Evolutionary conservation across 352 stramenopile genomes (phyloP).

Genomic region (Thraustochytrium striatum): DNA sequence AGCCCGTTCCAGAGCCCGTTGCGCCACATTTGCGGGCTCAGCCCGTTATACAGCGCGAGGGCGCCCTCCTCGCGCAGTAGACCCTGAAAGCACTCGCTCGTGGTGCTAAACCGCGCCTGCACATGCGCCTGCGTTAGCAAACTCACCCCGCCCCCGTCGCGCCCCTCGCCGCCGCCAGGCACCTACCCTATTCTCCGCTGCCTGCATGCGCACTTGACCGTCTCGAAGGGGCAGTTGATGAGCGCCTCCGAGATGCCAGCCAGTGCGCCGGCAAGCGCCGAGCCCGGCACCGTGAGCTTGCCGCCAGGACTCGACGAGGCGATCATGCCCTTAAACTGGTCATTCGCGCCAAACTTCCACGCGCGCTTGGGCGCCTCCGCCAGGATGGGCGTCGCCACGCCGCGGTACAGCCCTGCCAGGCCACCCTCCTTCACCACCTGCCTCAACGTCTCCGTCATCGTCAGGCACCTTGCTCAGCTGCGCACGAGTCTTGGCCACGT

Average conservation of each 20-base stretch:
- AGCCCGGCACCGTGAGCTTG: not conserved
- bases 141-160: not conserved
- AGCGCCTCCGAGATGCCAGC: slow-evolving; percentile 44
- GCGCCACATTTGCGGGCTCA: slow-evolving; percentile 36
- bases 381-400: slow-evolving; percentile 2
- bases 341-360: slow-evolving; percentile 44
- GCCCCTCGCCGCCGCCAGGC: too few relatives aligned
- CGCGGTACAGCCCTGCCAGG: slow-evolving; percentile 21
- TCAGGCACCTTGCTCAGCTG: slow-evolving; percentile 12
- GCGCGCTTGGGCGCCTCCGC: slow-evolving; percentile 36
- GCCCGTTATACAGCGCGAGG: slow-evolving; percentile 23
- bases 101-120: slow-evolving; percentile 46
- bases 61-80: slow-evolving; percentile 43
- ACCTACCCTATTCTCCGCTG: not conserved
- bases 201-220: slow-evolving; percentile 53
- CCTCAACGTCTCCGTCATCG: not conserved
- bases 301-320: not conserved
- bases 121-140: not conserved
- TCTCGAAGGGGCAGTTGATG: slow-evolving; percentile 49
- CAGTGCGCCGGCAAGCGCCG: not conserved
- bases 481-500: slow-evolving; percentile 18
- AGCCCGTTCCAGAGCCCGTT: slow-evolving; percentile 49
- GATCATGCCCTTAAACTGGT: slow-evolving; percentile 19
- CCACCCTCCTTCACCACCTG: not conserved
- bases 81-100: slow-evolving; percentile 11